These are phyloP conservation scores for Phytophthora podocarpi DNA, from an alignment of 352 stramenopile genomes.

Conservation along the genomic window DNA sequence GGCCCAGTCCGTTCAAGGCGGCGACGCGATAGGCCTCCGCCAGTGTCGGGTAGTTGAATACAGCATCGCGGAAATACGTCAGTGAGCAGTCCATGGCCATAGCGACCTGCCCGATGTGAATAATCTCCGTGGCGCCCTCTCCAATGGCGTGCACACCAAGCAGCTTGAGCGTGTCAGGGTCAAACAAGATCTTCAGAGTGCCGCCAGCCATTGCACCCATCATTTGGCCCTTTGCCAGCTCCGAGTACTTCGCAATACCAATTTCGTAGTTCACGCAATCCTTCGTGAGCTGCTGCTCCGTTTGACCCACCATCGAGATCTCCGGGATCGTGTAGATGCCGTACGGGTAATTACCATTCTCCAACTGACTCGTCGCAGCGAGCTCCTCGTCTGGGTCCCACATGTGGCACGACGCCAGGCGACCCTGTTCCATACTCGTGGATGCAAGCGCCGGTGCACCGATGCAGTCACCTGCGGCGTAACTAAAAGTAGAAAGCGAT, in stretches of 20 bases:
- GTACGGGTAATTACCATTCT: conserved; percentile 88
- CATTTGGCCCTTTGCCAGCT: conserved; percentile 92
- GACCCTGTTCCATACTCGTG: conserved; percentile 91
- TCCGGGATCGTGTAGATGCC: conserved; percentile 93
- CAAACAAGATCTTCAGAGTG: conserved; percentile 91
- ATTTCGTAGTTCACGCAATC: conserved; percentile 88
- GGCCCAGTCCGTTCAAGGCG: conserved; percentile 82
- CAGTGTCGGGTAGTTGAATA: conserved; percentile 93
- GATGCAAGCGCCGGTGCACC: conserved; percentile 86
- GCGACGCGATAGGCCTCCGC: conserved; percentile 92
- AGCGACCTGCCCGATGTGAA: conserved; percentile 92
- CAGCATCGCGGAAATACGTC: conserved; percentile 89
- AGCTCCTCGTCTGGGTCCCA: conserved; percentile 64
- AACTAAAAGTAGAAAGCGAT: conserved; percentile 41
- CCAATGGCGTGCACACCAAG: conserved; percentile 90
- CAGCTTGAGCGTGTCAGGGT: conserved; percentile 78
- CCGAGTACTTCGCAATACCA: conserved; percentile 85
- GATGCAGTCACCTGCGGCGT: conserved; percentile 90
- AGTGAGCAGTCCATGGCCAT: conserved; percentile 82
- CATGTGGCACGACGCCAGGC: conserved; percentile 87
- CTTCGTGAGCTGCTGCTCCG: conserved; percentile 85
- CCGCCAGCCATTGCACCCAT: conserved; percentile 75
- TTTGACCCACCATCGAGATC: conserved; percentile 92
- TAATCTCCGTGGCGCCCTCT: conserved; percentile 91
- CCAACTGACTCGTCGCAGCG: conserved; percentile 65